Evolutionary conservation across 2,329 filamentous ascomycete genomes (phyloP), one percentile per base, ranked within the genome.

Genomic region (Blumeria hordei): DNA sequence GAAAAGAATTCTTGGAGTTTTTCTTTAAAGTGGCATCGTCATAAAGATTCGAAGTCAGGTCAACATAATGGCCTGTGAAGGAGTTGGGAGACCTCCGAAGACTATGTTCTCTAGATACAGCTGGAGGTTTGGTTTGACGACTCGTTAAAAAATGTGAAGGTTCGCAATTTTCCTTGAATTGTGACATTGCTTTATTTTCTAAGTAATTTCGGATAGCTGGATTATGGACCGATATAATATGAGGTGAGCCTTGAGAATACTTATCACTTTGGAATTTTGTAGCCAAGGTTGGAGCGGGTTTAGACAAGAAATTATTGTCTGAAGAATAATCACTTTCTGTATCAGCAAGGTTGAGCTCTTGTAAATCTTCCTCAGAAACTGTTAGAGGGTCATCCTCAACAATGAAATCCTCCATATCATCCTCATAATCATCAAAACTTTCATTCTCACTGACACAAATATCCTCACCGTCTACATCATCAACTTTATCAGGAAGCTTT

Each of bases 351-450:
- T 62, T 54, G 21, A 62, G 57, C 32, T 63, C 61, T 7, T 59
- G 37, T 43, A 41, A 39, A 44, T 45, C 43, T 36, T 45, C 39
- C 45, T 54, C 58, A 11, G 57, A 54, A 43, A 45, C 37, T n/a
- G 47, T 51, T 18, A 47, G 36, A 6, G 36, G 37, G 34, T 59
- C 56, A 16, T 62, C 59, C 37, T 64, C 61, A 28, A 76, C 68
- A 50, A 83, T 65, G 57, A 81, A 80, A 47, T 69, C 66, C 4
- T 68, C 66, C 18, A 71, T 43, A 8, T 69, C 69, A 28, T 73
- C 72, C 28, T 74, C 74, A 57, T 55, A 56, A 6, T 39, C 36
- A 8, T 39, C 55, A 18, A 67, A 73, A 58, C 55, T 58, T 4
- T 43, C 32, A 3, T 16, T 47, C 7, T 62, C 59, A 14, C 52